Evolutionary conservation across 148 eudicot genomes (phyloP), one percentile per base, ranked within the genome.

Genomic region (Rhododendron vialii): DNA sequence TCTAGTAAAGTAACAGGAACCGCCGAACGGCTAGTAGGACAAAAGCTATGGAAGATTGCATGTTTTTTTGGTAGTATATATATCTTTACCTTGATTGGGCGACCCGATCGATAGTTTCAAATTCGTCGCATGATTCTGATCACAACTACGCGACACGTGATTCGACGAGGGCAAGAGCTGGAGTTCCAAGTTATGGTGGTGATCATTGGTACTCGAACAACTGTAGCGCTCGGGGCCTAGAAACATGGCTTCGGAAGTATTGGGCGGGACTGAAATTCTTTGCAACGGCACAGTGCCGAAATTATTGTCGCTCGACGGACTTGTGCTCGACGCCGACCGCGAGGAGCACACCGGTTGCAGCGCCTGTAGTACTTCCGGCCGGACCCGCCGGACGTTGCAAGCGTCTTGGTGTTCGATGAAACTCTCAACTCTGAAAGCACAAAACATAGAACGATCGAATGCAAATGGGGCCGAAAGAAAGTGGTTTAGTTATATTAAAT

Each of bases 341-440:
- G 94, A 92, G 7, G 90, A 74, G 82, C 94, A 90, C 8, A 87
- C 86, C n/a, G 84, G 82, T 28, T 75, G 89, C 9, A 82, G 51
- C 7, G 82, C 82, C 18, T 90, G 89, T 4, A 89, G 69, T 45
- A 41, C 45, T 47, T 85, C 83, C 0, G 94, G 91, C 6, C 89
- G 86, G 82, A 88, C 87, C 30, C 89, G 89, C 12, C 93, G 92
- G 81, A 89, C 81, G 55, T 81, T 89, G 81, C 98, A 95, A 30
- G 95, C 88, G 86, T 95, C 98, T 91, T 95, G 98, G 87, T 95
- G 98, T 90, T 95, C 98, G 7, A 95, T 95, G 89, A 95, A 95
- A 83, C 98, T 95, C 88, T 95, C 98, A 4, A 95, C 96, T 69
- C 96, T 94, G 85, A 84, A 55, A 69, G 36, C 73, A 63, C 86